Percentiles rank a stretch among this genome's conserved stretches.
phyloP scores from a whole-genome alignment of 805 yeast genomes.

The Suhomyces emberorum region DNA sequence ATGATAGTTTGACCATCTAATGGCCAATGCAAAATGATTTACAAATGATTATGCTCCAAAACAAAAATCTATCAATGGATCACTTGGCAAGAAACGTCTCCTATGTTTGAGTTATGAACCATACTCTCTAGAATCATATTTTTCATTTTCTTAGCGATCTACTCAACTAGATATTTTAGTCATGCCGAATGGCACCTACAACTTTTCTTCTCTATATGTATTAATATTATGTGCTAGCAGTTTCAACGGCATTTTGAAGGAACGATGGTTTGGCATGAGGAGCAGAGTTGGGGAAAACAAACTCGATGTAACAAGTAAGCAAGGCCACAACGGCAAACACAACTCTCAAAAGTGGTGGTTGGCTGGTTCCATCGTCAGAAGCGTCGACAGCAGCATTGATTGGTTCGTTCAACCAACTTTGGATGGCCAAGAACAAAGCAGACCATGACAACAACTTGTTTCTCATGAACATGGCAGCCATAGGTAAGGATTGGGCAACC shows the following conservation, averaged over 20 bases:
- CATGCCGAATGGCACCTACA: too few species aligned
- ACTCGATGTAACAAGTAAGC: slow-evolving; percentile 52
- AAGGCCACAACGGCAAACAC: slow-evolving; percentile 46
- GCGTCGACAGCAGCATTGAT: slow-evolving; percentile 26
- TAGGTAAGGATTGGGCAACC: slow-evolving; percentile 57
- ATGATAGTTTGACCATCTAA: too few species aligned
- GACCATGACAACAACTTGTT: slow-evolving; percentile 58
- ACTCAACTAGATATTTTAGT: too few species aligned
- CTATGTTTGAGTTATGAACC: too few species aligned
- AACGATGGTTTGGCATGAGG: slow-evolving; percentile 11
- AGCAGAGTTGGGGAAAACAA: slow-evolving; percentile 42
- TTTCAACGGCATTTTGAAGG: not conserved
- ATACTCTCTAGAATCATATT: too few species aligned
- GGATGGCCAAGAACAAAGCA: slow-evolving; percentile 48
- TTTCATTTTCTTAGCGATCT: too few species aligned
- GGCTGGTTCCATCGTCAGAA: slow-evolving; percentile 22
- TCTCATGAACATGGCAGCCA: slow-evolving; percentile 67
- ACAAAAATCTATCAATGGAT: too few species aligned
- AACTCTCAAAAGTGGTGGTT: slow-evolving; percentile 48
- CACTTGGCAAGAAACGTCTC: too few species aligned
- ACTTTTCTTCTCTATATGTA: too few species aligned
- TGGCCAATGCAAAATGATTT: too few species aligned
- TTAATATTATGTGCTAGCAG: too few species aligned
- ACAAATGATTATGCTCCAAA: too few species aligned
- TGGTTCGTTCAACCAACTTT: slow-evolving; percentile 46